A percentile compares a stretch with the other conserved stretches of the same genome.
Evolutionary conservation across 768 basidiomycete genomes (phyloP).

Genomic region (Coprinopsis sp.): DNA sequence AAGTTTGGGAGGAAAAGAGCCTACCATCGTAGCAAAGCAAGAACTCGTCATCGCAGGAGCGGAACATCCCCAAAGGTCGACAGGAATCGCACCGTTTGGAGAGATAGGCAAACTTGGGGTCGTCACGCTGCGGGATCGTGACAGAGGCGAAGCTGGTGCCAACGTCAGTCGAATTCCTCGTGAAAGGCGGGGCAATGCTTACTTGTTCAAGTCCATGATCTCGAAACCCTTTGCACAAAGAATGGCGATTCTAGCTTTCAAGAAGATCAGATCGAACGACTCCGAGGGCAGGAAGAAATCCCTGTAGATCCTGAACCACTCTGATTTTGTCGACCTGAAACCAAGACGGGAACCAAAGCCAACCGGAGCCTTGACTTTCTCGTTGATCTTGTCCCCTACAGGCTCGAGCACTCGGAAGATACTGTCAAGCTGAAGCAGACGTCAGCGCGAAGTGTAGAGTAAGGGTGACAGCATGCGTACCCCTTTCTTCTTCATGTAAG

Average conservation of each 20-base stretch:
- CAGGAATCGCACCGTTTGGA: conserved; percentile 79
- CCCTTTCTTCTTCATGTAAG: conserved; percentile 96
- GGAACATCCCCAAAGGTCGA: conserved; percentile 86
- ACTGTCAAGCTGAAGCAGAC: conserved; percentile 55
- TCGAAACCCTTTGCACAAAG: conserved; percentile 92
- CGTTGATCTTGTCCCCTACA: conserved; percentile 80
- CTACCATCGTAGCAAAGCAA: conserved; percentile 84
- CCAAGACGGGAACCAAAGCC: conserved; percentile 59
- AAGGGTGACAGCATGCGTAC: conserved; percentile 23
- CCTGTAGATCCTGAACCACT: conserved; percentile 91
- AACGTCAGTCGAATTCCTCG: not conserved
- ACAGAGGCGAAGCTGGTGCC: conserved; percentile 69
- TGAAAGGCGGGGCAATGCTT: conserved; percentile 23
- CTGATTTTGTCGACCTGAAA: conserved; percentile 63
- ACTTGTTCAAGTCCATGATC: conserved; percentile 96
- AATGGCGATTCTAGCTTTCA: conserved; percentile 88
- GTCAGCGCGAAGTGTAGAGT: not conserved
- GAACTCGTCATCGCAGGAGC: conserved; percentile 83
- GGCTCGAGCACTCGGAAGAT: conserved; percentile 94
- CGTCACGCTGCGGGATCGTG: conserved; percentile 78
- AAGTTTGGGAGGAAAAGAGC: conserved; percentile 15
- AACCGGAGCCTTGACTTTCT: conserved; percentile 59
- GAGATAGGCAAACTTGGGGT: conserved; percentile 56
- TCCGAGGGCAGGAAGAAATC: conserved; percentile 87
- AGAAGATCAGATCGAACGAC: conserved; percentile 82